A percentile compares a stretch with the other conserved stretches of the same genome.
phyloP scores from a whole-genome alignment of 306 rosid genomes.

The Prunus padus region DNA sequence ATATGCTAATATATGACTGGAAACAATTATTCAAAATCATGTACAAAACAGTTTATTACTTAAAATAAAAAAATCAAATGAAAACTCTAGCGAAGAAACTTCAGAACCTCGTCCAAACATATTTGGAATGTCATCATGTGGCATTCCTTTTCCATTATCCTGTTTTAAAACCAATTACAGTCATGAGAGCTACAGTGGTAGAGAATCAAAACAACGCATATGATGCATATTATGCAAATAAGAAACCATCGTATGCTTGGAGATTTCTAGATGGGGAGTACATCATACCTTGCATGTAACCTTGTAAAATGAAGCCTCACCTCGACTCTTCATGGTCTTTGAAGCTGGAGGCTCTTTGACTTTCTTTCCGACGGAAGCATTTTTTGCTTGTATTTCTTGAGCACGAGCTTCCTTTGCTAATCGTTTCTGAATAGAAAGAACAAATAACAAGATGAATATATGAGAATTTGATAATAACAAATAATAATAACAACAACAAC shows the following conservation, averaged over 20 bases:
- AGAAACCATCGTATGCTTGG: constrained; percentile 8
- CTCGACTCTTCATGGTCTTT: constrained; percentile 73
- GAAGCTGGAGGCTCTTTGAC: constrained; percentile 59
- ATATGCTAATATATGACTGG: neutral
- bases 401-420: constrained; percentile 83
- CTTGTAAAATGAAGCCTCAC: constrained; percentile 92
- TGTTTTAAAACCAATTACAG: constrained; percentile 32
- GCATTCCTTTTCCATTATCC: constrained; percentile 99
- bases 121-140: constrained; percentile 95
- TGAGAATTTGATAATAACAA: neutral
- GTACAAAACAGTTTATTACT: constrained; percentile 3
- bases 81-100: constrained; percentile 31
- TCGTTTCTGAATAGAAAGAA: constrained; percentile 55
- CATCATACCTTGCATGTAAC: constrained; percentile 83
- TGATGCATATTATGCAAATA: neutral
- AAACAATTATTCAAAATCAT: constrained; percentile 4
- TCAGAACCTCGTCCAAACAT: constrained; percentile 96
- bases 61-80: neutral
- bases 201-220: constrained; percentile 1
- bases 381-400: constrained; percentile 80
- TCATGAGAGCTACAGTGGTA: neutral
- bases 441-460: constrained; percentile 10
- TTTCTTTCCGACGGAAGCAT: constrained; percentile 80
- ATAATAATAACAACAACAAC: neutral
- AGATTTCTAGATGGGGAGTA: constrained; percentile 19